Percentiles rank a stretch among this genome's conserved stretches.
Evolutionary conservation across 2,329 filamentous ascomycete species (phyloP).

Genomic region (Sporothrix sp.): DNA sequence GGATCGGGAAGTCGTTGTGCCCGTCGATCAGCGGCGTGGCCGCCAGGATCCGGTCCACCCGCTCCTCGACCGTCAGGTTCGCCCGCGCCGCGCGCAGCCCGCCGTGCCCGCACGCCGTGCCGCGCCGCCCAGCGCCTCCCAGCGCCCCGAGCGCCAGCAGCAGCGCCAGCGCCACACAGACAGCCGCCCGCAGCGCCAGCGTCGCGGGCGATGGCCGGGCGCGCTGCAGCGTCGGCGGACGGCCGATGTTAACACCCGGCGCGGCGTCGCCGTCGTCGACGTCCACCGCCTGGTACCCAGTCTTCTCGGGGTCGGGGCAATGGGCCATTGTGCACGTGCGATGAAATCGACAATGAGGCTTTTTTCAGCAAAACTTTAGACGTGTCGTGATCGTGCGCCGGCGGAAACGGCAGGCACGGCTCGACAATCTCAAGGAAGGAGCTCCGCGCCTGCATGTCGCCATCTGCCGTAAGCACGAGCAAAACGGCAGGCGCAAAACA

Average conservation of each 20-base stretch:
- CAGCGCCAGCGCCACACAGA: not conserved
- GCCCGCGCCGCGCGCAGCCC: not conserved
- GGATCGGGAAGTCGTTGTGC: constrained; percentile 77
- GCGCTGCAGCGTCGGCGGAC: not conserved
- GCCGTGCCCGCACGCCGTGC: not conserved
- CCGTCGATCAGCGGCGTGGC: constrained; percentile 47
- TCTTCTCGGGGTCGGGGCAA: not conserved
- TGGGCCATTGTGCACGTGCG: not conserved
- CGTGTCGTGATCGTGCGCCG: no score
- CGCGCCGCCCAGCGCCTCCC: no score
- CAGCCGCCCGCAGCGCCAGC: constrained; percentile 2
- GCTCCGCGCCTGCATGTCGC: not conserved
- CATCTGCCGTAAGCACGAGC: not conserved
- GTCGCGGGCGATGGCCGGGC: not conserved
- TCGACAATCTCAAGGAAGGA: not conserved
- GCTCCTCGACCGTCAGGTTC: constrained; percentile 16
- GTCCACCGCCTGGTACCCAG: not conserved
- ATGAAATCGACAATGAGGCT: not conserved
- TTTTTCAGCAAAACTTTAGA: no score
- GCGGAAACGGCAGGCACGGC: no score
- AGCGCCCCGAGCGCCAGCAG: no score
- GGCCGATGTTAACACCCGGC: not conserved
- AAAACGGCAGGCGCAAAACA: not conserved
- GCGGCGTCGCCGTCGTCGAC: not conserved
- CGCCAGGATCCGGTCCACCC: constrained; percentile 18